Base-by-base conservation (phyloP, 139 green algal species). In the Chlamydomonas sphaeroides region DNA sequence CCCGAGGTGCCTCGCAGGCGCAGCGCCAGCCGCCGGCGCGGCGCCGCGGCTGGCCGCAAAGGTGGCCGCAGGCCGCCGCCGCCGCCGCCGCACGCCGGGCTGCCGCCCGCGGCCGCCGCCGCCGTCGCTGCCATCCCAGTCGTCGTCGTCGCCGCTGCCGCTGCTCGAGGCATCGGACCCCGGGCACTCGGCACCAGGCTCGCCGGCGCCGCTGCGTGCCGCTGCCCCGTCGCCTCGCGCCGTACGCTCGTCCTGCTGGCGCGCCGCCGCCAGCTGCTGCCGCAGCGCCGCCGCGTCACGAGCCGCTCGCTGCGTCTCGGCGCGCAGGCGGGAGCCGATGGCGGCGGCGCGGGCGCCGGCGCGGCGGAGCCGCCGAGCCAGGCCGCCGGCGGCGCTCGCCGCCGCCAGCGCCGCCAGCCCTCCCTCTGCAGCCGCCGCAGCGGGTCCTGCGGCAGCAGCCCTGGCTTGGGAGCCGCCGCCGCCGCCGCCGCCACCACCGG, bases 311-410 rank as follows among this genome's bases (percentile, higher is more conserved):
- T 33, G 74, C 17, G 23, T 30, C 59, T 80, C 74, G 14, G 28
- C 1, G 17, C 39, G 57, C 39, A 80, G 42, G 39, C 74, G 30
- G 10, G 59, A 39, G 41, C 74, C 63, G 26, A 80, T 80, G 57
- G 11, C 53, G 8, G 74, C 74, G 2, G 74, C 74, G 30, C 59
- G 74, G 15, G 74, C 74, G 17, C 74, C 74, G 5, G 74, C 59
- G 15, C 41, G 61, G 8, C 74, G 59, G 30, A 80, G 59, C 59
- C 74, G 26, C 36, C 74, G 41, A 8, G 61, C 74, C 30, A 80
- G 59, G 15, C 72, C 56, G 7, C 11, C 72, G 18, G 33, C 72
- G 14, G 28, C 32, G 18, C 30, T 62, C 25, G 56, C 72, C 56
- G 5, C 17, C 56, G 32, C 36, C 72, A 1, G 14, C 25, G 23